Evolutionary conservation across 345 rosid genomes (phyloP).

Genomic region (Pugionium dolabratum): DNA sequence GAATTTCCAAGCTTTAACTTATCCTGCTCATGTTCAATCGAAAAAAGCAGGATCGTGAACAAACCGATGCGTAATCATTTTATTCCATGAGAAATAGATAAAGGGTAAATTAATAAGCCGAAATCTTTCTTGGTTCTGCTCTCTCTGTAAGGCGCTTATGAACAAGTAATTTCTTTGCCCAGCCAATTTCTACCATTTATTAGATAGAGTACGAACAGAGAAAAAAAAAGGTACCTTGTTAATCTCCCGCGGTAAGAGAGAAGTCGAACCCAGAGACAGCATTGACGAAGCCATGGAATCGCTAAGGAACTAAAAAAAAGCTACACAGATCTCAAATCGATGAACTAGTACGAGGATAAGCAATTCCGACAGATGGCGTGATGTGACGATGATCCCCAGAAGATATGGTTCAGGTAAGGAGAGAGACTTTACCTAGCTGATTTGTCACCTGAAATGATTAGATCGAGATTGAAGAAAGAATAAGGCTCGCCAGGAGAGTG

Average conservation of each 20-base stretch:
- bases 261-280: conserved; percentile 59
- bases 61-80: not conserved
- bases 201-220: not conserved
- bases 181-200: not conserved
- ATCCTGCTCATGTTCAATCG: conserved; percentile 45
- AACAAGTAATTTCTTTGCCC: not conserved
- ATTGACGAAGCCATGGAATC: conserved; percentile 60
- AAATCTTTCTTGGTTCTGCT: not conserved
- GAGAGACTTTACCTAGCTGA: not conserved
- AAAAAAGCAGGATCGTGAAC: not conserved
- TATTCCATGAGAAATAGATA: not conserved
- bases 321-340: conserved; percentile 35
- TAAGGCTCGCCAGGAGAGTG: not conserved
- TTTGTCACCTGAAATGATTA: conserved; percentile 27
- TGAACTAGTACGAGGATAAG: conserved; percentile 18
- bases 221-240: conserved; percentile 51
- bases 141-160: not conserved
- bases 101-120: no score
- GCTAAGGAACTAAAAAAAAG: not conserved
- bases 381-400: conserved; percentile 15
- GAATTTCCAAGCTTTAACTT: conserved; percentile 60
- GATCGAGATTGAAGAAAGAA: conserved; percentile 29
- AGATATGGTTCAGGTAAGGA: not conserved
- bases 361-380: conserved; percentile 19
- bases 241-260: conserved; percentile 51